Evolutionary conservation across 2,329 filamentous ascomycete species (phyloP), one percentile per base, ranked within the genome.

Genomic region (Penicillium brasilianum): DNA sequence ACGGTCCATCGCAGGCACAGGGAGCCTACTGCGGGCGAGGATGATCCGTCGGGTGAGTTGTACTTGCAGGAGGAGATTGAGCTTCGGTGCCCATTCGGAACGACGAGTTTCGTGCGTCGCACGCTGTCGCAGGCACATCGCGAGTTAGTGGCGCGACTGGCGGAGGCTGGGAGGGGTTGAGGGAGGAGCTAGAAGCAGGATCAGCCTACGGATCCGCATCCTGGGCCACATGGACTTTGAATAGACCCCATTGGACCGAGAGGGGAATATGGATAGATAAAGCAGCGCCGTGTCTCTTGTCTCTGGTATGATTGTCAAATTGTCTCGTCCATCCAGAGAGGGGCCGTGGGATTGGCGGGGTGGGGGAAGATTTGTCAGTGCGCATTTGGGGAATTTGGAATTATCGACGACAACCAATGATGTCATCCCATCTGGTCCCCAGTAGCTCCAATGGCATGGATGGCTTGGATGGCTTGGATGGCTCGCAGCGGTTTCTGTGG

Each of bases 11-110:
- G 87, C 48, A 91, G 91, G 50, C 88, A 89, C 0, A 90, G 89
- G 25, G 91, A 95, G 76, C 84, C 87, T 1, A 80, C 83, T 44
- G 53, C 28, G 8, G 53, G 52, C n/a, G 37, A 44, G 13, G n/a
- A 5, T 32, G 13, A 32, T 44, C 39, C 34, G 0, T 90, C 91
- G 34, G 80, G 86, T 53, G 92, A 91, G 0, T 79, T 96, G 20
- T 95, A 92, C 72, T 79, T 96, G 54, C 84, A 90, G 20, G 92
- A 96, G 80, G 91, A 95, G 67, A 89, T 93, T 55, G 89, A 92
- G 65, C 87, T 96, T 83, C 85, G 85, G 61, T 95, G 91, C 79
- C 93, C 92, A 72, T 81, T 92, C 62, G 79, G 95, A 65, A 85
- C 93, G 81, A 83, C 87, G 0, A 78, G 79, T 22, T 95, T 95